Base-by-base conservation (phyloP, 129 eudicot genomes). In the Erigeron canadensis region DNA sequence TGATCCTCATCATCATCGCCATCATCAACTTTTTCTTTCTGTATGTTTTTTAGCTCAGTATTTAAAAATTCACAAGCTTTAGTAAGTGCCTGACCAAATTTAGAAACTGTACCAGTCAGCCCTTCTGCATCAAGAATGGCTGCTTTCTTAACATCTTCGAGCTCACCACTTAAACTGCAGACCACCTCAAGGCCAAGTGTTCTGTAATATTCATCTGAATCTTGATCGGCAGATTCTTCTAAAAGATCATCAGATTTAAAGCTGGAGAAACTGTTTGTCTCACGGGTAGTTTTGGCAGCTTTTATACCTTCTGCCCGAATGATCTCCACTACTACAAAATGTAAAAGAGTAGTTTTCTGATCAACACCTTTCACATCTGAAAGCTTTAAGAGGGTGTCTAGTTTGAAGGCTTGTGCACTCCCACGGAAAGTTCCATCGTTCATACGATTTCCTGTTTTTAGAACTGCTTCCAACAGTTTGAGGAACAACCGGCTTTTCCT, bases 391-490 rank as follows among this genome's bases (percentile, higher is more conserved):
- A 95, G 89, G 2, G 99, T 95, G 73, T 95, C 99, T 10, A 95
- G 96, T 72, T 95, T 95, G 72, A 95, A 95, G 41, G 99, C 99
- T 81, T 90, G 97, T 47, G 99, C 99, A 45, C 96, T 91, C 17
- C 99, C 99, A 19, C 97, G 97, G 70, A 84, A 95, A 40, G 99
- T 95, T 63, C 99, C 99, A 41, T 77, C 91, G 0, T 95, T 95
- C 99, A 95, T 90, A 72, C 99, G 97, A 56, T 95, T 95, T 9
- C 99, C 99, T 11, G 97, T 95, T 78, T 95, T 95, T 10, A 95
- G 85, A 75, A 95, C 99, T 28, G 99, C 99, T 77, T 95, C 99
- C 10, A 95, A 81, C 61, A 95, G 99, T 69, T 95, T 95, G 56
- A 87, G 87, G 73, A 95, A 95, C 73, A 95, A 78, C 53, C 99